Percentiles rank a stretch among this genome's conserved stretches.
phyloP scores from a whole-genome alignment of 441 rosid species.

The Viola pubescens region DNA sequence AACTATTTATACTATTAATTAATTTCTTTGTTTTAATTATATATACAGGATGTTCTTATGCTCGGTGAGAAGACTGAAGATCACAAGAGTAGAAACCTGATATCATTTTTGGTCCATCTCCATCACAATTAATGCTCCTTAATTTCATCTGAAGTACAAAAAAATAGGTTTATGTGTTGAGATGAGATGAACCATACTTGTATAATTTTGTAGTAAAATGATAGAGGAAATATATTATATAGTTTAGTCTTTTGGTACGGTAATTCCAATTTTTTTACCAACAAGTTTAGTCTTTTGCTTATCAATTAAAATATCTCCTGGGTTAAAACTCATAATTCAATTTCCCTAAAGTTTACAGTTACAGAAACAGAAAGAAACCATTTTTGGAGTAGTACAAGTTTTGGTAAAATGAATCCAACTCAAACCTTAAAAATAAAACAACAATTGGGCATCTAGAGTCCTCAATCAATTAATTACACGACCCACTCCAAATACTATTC shows the following conservation, averaged over 20 bases:
- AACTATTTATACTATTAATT: neutral
- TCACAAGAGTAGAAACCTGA: slow-evolving; percentile 43
- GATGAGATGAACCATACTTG: neutral
- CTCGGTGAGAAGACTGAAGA: slow-evolving; percentile 83
- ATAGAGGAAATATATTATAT: neutral
- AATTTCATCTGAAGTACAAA: neutral
- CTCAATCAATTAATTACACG: no score
- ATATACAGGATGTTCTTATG: slow-evolving; percentile 76
- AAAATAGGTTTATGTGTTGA: neutral
- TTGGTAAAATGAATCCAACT: no score
- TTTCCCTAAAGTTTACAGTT: no score
- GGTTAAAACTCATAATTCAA: no score
- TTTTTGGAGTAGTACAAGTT: no score
- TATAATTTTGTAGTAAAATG: neutral
- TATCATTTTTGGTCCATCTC: slow-evolving; percentile 9
- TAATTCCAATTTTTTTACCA: no score
- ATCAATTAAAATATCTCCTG: no score
- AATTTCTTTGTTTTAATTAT: neutral
- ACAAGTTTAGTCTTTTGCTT: no score
- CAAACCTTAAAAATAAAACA: no score
- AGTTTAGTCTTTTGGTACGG: neutral
- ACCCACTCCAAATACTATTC: no score
- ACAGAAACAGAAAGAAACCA: no score
- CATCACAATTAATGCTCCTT: neutral
- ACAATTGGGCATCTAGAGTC: no score